phyloP scores from a whole-genome alignment of 2,329 filamentous ascomycete genomes.

The Parastagonospora avenae region DNA sequence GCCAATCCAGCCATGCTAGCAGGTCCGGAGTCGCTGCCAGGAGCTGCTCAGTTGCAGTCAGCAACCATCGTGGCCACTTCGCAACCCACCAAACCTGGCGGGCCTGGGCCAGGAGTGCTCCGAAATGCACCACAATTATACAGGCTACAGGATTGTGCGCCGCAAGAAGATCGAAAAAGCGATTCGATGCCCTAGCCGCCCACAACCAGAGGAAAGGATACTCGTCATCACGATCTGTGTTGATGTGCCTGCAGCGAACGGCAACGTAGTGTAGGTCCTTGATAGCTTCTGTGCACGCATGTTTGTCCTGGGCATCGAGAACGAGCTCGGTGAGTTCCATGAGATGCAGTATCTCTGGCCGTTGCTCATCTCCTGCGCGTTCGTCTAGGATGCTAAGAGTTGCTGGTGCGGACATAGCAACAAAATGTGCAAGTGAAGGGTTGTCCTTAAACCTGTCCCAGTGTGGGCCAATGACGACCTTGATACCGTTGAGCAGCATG shows the following conservation, averaged over 20 bases:
- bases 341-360: conserved; percentile 27
- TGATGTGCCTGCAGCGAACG: conserved; percentile 20
- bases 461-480: conserved; percentile 29
- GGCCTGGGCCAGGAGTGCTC: conserved; percentile 26
- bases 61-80: conserved; percentile 37
- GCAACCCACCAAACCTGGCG: conserved; percentile 34
- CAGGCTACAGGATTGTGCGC: conserved; percentile 35
- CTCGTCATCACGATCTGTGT: conserved; percentile 29
- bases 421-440: conserved; percentile 18
- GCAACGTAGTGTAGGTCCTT: conserved; percentile 28
- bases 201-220: conserved; percentile 31
- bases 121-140: conserved; percentile 35
- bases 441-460: conserved; percentile 26
- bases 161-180: conserved; percentile 31
- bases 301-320: conserved; percentile 22
- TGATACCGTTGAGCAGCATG: conserved; percentile 33
- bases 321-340: conserved; percentile 29
- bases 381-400: conserved; percentile 15
- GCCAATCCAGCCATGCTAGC: conserved; percentile 35
- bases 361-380: conserved; percentile 16
- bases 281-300: conserved; percentile 28
- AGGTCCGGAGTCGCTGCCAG: conserved; percentile 33
- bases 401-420: conserved; percentile 14
- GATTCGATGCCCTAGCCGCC: conserved; percentile 25
- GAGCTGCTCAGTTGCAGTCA: conserved; percentile 26